Conservation (phyloP, 345 rosid species). For the Rhizophora apiculata region DNA sequence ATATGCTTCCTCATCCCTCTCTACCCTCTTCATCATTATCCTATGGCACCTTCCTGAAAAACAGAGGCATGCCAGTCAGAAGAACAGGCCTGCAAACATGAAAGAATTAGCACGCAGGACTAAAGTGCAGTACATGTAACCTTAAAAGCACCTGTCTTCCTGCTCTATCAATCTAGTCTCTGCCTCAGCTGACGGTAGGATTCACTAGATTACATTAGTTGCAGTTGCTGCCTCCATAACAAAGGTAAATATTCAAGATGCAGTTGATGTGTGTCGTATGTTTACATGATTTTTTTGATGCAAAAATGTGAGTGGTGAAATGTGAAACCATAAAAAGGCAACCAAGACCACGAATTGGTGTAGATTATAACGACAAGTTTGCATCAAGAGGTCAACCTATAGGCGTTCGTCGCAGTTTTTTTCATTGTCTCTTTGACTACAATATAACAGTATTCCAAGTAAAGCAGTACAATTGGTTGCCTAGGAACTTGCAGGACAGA, state of each 20-base stretch:
- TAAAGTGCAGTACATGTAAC: too few species aligned
- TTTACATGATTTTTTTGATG: neutral
- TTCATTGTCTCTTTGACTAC: neutral
- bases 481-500: neutral
- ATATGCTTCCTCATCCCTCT: neutral
- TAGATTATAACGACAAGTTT: neutral
- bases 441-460: neutral
- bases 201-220: too few species aligned
- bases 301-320: neutral
- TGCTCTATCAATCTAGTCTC: too few species aligned
- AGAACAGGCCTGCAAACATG: neutral
- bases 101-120: too few species aligned
- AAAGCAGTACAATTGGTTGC: neutral
- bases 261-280: neutral
- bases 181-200: too few species aligned
- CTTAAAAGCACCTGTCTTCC: too few species aligned
- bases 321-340: neutral
- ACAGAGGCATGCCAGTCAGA: neutral
- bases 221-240: too few species aligned
- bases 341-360: neutral
- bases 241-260: neutral
- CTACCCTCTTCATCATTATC: neutral
- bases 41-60: neutral
- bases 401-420: neutral
- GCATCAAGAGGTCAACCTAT: neutral